These are phyloP conservation scores for Conticribra weissflogii DNA, from an alignment of 108 stramenopile species.

Conservation along the genomic window DNA sequence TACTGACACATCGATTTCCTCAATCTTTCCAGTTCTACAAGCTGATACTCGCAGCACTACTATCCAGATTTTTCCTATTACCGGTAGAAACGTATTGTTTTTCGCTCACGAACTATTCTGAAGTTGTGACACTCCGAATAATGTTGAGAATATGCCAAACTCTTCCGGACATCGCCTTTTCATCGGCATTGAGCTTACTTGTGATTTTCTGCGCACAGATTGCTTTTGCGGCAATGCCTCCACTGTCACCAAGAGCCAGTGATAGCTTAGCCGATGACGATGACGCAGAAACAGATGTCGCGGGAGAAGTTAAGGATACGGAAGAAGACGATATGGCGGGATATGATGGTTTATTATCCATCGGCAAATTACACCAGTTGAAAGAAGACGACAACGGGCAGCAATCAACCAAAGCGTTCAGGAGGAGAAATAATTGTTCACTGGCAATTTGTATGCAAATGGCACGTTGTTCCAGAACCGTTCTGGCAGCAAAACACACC, in stretches of 20 bases:
- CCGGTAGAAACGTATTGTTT: conserved; percentile 45
- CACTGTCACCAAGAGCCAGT: conserved; percentile 24
- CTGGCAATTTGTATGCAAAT: conserved; percentile 8
- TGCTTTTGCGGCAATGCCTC: conserved; percentile 44
- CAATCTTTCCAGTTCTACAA: conserved; percentile 57
- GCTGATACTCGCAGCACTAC: conserved; percentile 34
- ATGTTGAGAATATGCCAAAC: conserved; percentile 46
- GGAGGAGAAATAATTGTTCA: conserved; percentile 1
- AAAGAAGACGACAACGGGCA: background rate
- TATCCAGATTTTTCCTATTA: conserved; percentile 38
- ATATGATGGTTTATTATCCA: background rate
- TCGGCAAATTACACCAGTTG: background rate
- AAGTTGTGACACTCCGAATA: conserved; percentile 12
- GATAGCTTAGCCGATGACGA: conserved; percentile 28
- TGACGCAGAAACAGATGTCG: conserved; percentile 16
- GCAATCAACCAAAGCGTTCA: background rate
- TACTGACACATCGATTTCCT: background rate
- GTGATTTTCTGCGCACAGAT: conserved; percentile 43
- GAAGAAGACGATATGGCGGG: conserved; percentile 1
- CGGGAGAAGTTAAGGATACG: conserved; percentile 10
- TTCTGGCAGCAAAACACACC: conserved; percentile 40
- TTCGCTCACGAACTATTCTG: background rate
- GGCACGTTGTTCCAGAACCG: conserved; percentile 21
- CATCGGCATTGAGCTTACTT: conserved; percentile 36
- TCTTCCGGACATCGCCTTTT: conserved; percentile 40